Base-by-base conservation (phyloP, 2,329 filamentous ascomycete species). In the Raffaelea ambrosiae region DNA sequence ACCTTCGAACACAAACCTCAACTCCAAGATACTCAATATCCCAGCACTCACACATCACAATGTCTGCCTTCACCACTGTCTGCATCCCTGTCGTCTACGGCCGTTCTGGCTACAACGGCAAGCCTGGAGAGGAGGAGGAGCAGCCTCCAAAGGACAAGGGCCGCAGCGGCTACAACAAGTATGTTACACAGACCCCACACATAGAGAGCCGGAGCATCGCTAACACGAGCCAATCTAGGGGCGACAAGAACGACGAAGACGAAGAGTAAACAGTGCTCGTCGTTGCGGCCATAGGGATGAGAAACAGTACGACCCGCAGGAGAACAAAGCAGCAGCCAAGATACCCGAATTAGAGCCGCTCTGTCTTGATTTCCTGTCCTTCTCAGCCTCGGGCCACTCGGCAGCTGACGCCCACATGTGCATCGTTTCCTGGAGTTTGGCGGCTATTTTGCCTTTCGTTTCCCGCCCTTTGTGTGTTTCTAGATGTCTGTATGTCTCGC, bases 81-180 rank as follows among this genome's bases (percentile, higher is more conserved):
- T 62, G 65, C 64, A 60, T 59, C 52, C 57, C 68, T 63, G 59
- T 68, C 63, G 47, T 57, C 56, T 58, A 58, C 48, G 68, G 68
- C 56, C 67, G 68, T 55, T 63, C 61, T 44, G 66, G 66, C 48
- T 68, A 70, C 60, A 69, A 69, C 55, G 60, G 59, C 55, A 59
- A 65, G 58, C 61, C 62, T 44, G 62, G 64, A 48, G 62, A 61
- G 44, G 55, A 62, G 45, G 55, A 63, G 22, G 54, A 62, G 33
- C 55, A 61, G 51, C 50, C 49, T 11, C 36, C 45, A 49, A 57
- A 60, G 54, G 62, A 66, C 61, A 63, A 67, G 50, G 70, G 71
- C 60, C 69, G 70, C 52, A 67, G 64, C 46, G 70, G 70, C 53
- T 72, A 72, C 65, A 73, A 73, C 66, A 69, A 60, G 59, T 61